Evolutionary conservation across 805 yeast genomes (phyloP), one percentile per base, ranked within the genome.

Genomic region (Gaillardinia entomophila): DNA sequence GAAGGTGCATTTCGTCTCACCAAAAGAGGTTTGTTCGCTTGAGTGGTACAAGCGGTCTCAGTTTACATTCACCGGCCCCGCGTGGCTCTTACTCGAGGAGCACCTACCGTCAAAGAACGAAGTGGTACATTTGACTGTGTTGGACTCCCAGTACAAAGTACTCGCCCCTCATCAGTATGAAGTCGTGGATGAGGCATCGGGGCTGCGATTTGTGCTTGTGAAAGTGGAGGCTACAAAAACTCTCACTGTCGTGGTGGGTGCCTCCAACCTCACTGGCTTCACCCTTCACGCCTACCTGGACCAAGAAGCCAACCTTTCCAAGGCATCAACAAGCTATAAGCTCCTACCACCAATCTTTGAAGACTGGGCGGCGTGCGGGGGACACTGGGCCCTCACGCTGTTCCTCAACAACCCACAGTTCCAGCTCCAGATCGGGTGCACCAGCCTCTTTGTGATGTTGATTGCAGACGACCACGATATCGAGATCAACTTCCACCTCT

Each of bases 321-420:
- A n/a, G n/a, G n/a, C n/a, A n/a, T n/a, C n/a, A n/a, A n/a, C n/a
- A n/a, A n/a, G n/a, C n/a, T n/a, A n/a, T n/a, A n/a, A n/a, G n/a
- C n/a, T n/a, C n/a, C n/a, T n/a, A n/a, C n/a, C n/a, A n/a, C n/a
- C n/a, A n/a, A n/a, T n/a, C n/a, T n/a, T n/a, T n/a, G n/a, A n/a
- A n/a, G n/a, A n/a, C n/a, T n/a, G n/a, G n/a, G 51, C 48, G 3
- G 52, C 50, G 12, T 51, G 68, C 28, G 85, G 84, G 2, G 86
- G 87, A 0, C 72, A 65, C 42, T 73, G 77, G 75, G 37, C 68
- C 0, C 36, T 57, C 16, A 57, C 68, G 5, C 51, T 69, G 1
- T 80, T 65, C 42, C 46, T 71, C 14, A 45, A 58, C 7, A 80
- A 80, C 40, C 86, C 86, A 0, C 84, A 77, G 40, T 77, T 60